phyloP scores from a whole-genome alignment of 2,329 filamentous ascomycete genomes.

The Capronia epimyces region DNA sequence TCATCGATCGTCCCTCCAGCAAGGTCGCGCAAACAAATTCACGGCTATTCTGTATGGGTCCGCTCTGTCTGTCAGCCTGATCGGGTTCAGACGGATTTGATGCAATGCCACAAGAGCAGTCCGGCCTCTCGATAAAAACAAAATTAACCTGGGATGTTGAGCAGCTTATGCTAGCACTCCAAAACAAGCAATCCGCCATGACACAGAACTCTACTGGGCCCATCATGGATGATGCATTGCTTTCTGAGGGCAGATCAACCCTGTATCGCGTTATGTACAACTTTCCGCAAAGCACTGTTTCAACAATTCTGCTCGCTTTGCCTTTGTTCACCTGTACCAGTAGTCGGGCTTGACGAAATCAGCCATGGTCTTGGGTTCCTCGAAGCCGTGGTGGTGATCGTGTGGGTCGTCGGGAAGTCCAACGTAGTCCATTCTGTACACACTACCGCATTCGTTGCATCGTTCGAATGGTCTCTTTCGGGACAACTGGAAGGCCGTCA shows the following conservation, averaged over 20 bases:
- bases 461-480: constrained; percentile 87
- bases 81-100: too few relatives aligned
- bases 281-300: constrained; percentile 1
- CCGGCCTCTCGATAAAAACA: neutral
- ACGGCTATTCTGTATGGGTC: too few relatives aligned
- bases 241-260: constrained; percentile 2
- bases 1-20: too few relatives aligned
- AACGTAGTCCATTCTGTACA: constrained; percentile 97
- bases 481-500: constrained; percentile 56
- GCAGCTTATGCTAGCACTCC: neutral
- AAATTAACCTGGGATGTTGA: neutral
- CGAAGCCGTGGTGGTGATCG: constrained; percentile 56
- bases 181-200: too few relatives aligned
- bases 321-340: constrained; percentile 56
- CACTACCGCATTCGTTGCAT: constrained; percentile 92
- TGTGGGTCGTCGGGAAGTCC: constrained; percentile 67
- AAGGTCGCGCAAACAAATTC: too few relatives aligned
- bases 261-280: constrained; percentile 19
- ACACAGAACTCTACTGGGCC: neutral
- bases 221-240: constrained; percentile 7
- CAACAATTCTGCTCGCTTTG: neutral
- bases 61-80: too few relatives aligned
- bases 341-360: constrained; percentile 95
- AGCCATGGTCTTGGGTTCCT: constrained; percentile 93
- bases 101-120: too few relatives aligned